Evolutionary conservation across 495 filamentous ascomycete species (phyloP), one percentile per base, ranked within the genome.

Genomic region (Ramalina intermedia): DNA sequence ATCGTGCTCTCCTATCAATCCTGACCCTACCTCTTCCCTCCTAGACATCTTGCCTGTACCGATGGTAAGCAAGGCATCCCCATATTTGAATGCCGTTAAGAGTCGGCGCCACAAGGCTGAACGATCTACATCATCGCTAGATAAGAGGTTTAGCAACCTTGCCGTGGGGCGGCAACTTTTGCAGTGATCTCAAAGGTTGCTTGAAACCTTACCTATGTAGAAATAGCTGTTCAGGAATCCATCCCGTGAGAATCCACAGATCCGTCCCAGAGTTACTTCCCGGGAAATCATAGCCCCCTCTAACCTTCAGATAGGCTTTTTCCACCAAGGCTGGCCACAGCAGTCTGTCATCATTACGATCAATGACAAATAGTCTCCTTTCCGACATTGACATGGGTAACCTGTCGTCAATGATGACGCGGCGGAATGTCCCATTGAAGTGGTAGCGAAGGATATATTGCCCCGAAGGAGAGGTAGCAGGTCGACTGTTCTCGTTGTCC

Each of bases 251-350:
- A 12, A 89, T 80, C 69, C 85, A 85, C 2, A 99, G 65, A 61
- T 99, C 91, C 6, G 89, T 95, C 2, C 85, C 88, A 3, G 89
- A 96, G 60, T 99, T 96, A 57, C 90, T 96, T n/a, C 91, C 91
- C 2, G 91, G 91, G 55, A 99, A 96, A 54, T 96, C 87, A 62
- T 99, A 99, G 29, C 91, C 93, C 29, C 93, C 93, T 18, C 87
- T 76, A 7, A 96, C 75, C 66, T 96, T 99, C n/a, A 99, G 68
- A 53, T 96, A 99, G 3, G 91, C 91, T 59, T 99, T 99, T 63
- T 99, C 91, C 33, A 96, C 67, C 24, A 99, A 67, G 21, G 91
- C 88, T n/a, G 90, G 91, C 85, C 87, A 96, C 18, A 95, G 60
- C 36, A 89, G 70, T 16, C 61, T 63, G 11, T 82, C 79, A 52